A percentile compares a stretch with the other conserved stretches of the same genome.
These are phyloP conservation scores for Nymphaea thermarum DNA, from an alignment of 164 flowering plant species.

Conservation along the genomic window DNA sequence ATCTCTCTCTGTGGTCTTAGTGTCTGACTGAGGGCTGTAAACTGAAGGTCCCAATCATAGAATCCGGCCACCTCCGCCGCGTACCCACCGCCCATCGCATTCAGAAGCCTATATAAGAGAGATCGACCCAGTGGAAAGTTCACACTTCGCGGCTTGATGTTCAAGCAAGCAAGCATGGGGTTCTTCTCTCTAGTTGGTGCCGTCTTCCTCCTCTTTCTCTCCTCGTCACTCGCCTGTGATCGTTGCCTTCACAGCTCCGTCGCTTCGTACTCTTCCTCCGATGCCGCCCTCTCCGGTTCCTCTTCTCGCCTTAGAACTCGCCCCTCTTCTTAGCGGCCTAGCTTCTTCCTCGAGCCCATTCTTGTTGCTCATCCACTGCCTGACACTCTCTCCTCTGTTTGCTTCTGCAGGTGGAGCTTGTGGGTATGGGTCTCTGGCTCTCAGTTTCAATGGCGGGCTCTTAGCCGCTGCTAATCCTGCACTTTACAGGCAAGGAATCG, in stretches of 20 bases:
- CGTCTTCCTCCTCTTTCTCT: conserved; percentile 22
- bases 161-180: conserved; percentile 20
- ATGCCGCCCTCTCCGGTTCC: conserved; percentile 32
- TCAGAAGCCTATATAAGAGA: neutral
- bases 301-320: neutral
- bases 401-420: conserved; percentile 79
- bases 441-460: conserved; percentile 39
- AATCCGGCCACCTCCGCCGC: conserved; percentile 9
- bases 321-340: neutral
- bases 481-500: conserved; percentile 67
- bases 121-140: neutral
- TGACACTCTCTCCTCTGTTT: conserved; percentile 4
- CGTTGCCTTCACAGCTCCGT: conserved; percentile 61
- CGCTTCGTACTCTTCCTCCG: conserved; percentile 46
- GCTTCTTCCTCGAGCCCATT: too few relatives aligned
- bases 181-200: conserved; percentile 15
- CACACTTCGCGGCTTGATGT: neutral
- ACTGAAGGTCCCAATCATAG: neutral
- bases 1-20: neutral
- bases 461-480: conserved; percentile 63
- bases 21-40: neutral
- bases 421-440: conserved; percentile 73
- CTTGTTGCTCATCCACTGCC: neutral
- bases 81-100: conserved; percentile 1
- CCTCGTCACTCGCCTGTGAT: conserved; percentile 62